Evolutionary conservation across 768 basidiomycete species (phyloP), one percentile per base, ranked within the genome.

Genomic region (Xerocomus brunneocitrinus): DNA sequence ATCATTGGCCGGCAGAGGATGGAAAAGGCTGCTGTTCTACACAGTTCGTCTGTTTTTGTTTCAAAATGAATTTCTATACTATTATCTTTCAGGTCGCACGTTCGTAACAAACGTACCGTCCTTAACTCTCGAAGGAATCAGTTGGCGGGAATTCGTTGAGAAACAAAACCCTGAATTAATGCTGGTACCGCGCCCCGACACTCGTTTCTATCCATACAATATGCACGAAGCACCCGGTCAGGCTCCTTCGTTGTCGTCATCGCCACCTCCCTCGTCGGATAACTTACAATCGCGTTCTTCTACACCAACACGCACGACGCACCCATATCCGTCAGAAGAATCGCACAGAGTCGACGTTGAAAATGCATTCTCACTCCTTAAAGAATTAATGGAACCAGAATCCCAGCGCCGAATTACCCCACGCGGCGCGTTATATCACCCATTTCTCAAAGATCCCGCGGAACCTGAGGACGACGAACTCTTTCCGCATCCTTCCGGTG

Each of bases 61-160:
- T 34, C 9, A 22, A 32, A 32, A 24, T 38, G 46, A 48, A 43
- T 30, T 49, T 47, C 19, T 42, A 25, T 57, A 54, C 58, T 40
- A 4, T 22, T 51, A 28, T 47, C 34, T 41, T 52, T 24, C 57
- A 98, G 95, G 90, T 66, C 89, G 97, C 28, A 87, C 85, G 3
- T 89, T 98, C 59, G 74, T 85, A 9, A 89, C 91, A n/a, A 99
- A 98, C 62, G 78, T 99, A 0, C 92, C 95, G 4, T 79, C 84
- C 14, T 72, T 97, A 14, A 77, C 82, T 7, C 71, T 76, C 47
- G 78, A 86, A 1, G 87, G 88, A 28, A 79, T 80, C 9, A 67
- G 82, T 39, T 89, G 95, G 83, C 73, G 74, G 31, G 78, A 83
- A 19, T 84, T 98, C 55, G 85, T 95, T 47, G 79, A 84, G 62